Conservation (phyloP, 23 red algal genomes). For the Gracilaria gracilis region DNA sequence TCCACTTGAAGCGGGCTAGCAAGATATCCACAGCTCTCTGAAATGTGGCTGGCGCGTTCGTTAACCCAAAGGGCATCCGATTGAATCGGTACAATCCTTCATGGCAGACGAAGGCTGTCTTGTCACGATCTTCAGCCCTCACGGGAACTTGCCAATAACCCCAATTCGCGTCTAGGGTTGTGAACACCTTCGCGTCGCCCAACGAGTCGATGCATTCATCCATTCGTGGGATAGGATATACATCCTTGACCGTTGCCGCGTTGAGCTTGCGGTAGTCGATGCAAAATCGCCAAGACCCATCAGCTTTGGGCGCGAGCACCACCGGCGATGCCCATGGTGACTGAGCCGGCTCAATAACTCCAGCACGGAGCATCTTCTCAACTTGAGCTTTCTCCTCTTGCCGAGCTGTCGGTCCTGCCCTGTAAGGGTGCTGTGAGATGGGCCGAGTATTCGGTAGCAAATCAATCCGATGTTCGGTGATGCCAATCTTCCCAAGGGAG, state of each 20-base stretch:
- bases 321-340: constrained; percentile 17
- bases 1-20: constrained; percentile 19
- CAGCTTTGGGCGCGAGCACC: constrained; percentile 23
- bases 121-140: not conserved
- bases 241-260: constrained; percentile 21
- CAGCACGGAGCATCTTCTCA: constrained; percentile 31
- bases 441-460: constrained; percentile 1
- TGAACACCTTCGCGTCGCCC: constrained; percentile 1
- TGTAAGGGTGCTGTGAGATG: constrained; percentile 36
- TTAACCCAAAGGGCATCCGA: constrained; percentile 32
- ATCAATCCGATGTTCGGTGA: constrained; percentile 24
- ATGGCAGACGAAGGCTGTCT: constrained; percentile 31
- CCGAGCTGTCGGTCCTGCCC: constrained; percentile 15
- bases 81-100: constrained; percentile 24
- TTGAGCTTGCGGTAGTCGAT: constrained; percentile 32
- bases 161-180: constrained; percentile 37
- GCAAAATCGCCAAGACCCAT: constrained; percentile 20
- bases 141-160: constrained; percentile 37
- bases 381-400: constrained; percentile 2
- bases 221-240: constrained; percentile 9
- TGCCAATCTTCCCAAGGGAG: not conserved
- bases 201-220: constrained; percentile 30
- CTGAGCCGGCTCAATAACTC: constrained; percentile 15
- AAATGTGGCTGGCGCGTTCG: constrained; percentile 46
- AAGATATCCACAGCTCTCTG: constrained; percentile 31